Base-by-base conservation (phyloP, 2,329 filamentous ascomycete species). In the Fusarium dlaminii region DNA sequence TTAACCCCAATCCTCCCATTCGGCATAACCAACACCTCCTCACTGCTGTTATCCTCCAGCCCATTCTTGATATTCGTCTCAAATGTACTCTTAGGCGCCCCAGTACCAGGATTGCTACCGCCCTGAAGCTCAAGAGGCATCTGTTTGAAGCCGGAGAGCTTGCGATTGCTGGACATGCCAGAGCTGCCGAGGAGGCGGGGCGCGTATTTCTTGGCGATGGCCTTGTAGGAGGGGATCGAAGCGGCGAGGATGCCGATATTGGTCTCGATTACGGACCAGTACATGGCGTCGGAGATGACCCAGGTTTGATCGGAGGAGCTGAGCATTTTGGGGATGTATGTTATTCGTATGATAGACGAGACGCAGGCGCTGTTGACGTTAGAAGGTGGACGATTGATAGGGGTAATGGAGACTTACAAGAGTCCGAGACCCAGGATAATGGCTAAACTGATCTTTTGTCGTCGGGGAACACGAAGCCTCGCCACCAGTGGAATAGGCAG, bases 231-330 rank as follows among this genome's bases (percentile, higher is more conserved):
- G 1, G 71, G 71, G 0, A 73, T 73, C 3, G 71, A 73, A 3
- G 71, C 71, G 13, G 71, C 71, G 22, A 73, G 71, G 5, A 73
- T 73, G 3, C 71, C 71, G 13, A 73, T 74, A 27, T 73, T 73
- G 8, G 62, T 73, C 6, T 73, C 71, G 32, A 73, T 73, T 1
- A 73, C 71, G 6, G 71, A 73, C 71, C 71, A 74, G 45, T 73
- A 73, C 71, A 73, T 73, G 0, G 71, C 71, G 11, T 71, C 56
- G 12, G 71, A 46, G 13, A 73, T 74, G 0, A 72, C 71, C 67
- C 71, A 73, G 1, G 71, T 74, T 22, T 18, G 24, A 20, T 73
- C 71, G 3, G 66, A 22, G 11, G 71, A 73, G 14, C 32, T 67
- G 14, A 73, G 71, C 71, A 73, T 73, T 1, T 72, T 72, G 6